Conservation (phyloP, 108 stramenopile species). For the Nitzschia sp. region DNA sequence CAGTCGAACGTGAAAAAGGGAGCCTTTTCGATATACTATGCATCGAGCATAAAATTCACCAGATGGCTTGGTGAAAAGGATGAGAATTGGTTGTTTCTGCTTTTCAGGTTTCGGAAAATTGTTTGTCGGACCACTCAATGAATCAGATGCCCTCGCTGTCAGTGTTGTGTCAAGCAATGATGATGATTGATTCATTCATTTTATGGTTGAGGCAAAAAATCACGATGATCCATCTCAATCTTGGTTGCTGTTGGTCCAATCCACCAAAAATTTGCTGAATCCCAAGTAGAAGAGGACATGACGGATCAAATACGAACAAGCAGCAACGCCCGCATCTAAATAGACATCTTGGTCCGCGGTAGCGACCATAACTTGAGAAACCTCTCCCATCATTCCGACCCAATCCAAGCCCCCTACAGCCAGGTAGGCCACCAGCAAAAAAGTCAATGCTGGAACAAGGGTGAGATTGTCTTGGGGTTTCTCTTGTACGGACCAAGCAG, state of each 20-base stretch:
- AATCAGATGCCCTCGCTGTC: no score
- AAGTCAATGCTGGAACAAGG: constrained; percentile 13
- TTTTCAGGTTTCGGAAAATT: no score
- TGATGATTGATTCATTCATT: no score
- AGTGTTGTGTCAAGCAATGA: no score
- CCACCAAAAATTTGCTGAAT: constrained; percentile 70
- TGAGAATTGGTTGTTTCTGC: no score
- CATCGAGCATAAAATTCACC: no score
- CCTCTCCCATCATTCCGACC: constrained; percentile 60
- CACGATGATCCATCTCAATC: no score
- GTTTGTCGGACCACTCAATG: no score
- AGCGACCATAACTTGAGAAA: constrained; percentile 3
- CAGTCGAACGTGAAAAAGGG: no score
- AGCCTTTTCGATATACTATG: no score
- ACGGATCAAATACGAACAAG: constrained; percentile 52
- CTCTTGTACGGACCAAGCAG: constrained; percentile 57
- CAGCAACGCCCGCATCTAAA: constrained; percentile 28
- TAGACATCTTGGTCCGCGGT: not conserved
- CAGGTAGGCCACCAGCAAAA: constrained; percentile 59
- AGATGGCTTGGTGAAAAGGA: no score
- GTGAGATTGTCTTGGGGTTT: not conserved
- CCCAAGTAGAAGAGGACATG: constrained; percentile 76
- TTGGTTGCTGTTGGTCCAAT: constrained; percentile 48
- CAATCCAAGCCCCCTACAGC: constrained; percentile 82
- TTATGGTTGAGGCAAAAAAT: no score